A percentile compares a stretch with the other conserved stretches of the same genome.
These are phyloP conservation scores for Rhamnella rubrinervis DNA, from an alignment of 331 rosid species.

Conservation along the genomic window DNA sequence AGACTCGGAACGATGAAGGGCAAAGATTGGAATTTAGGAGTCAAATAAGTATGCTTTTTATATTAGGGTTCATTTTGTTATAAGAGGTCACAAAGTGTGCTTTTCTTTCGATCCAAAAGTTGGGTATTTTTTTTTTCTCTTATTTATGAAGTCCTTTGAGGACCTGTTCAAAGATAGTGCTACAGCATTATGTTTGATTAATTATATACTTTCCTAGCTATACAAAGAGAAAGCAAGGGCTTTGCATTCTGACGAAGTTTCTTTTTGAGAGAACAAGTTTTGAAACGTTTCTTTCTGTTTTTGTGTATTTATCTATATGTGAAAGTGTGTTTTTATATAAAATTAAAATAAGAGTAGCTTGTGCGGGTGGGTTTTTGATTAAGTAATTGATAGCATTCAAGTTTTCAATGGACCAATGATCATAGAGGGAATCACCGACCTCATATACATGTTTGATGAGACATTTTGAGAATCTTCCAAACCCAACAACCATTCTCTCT, in stretches of 20 bases:
- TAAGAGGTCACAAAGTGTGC: slow-evolving; percentile 26
- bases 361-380: slow-evolving; percentile 33
- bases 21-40: slow-evolving; percentile 30
- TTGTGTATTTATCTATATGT: no score
- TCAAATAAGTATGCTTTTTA: slow-evolving; percentile 26
- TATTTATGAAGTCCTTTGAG: slow-evolving; percentile 16
- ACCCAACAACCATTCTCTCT: slow-evolving; percentile 11
- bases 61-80: background rate
- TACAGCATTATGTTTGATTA: no score
- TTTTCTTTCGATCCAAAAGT: slow-evolving; percentile 48
- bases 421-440: slow-evolving; percentile 50
- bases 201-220: no score
- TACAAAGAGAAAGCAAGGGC: no score
- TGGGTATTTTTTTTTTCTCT: slow-evolving; percentile 1
- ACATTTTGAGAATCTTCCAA: slow-evolving; percentile 66
- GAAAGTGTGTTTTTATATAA: slow-evolving; percentile 16
- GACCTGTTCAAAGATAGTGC: slow-evolving; percentile 36
- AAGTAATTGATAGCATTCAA: slow-evolving; percentile 26
- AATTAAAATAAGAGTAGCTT: background rate
- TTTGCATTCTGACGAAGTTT: no score
- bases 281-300: no score
- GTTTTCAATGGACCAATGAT: slow-evolving; percentile 36
- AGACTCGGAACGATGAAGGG: slow-evolving; percentile 38
- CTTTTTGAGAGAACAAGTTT: no score
- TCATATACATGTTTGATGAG: slow-evolving; percentile 47